A percentile compares a stretch with the other conserved stretches of the same genome.
Conservation (phyloP, 441 rosid species). For the Eruca vesicaria region DNA sequence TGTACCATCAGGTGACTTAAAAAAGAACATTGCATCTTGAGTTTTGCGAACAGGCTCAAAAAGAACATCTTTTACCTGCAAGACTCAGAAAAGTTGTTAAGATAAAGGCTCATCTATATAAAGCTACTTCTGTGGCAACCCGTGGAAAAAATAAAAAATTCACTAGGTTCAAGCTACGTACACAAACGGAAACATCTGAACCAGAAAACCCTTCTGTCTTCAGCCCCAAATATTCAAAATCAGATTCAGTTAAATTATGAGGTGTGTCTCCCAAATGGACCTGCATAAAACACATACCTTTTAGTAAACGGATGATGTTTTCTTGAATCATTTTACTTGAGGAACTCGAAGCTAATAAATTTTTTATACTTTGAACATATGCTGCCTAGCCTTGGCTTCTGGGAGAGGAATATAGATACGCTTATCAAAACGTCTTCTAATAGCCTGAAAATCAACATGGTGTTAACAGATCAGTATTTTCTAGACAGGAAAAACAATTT, state of each 20-base stretch:
- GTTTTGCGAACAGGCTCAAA: slow-evolving; percentile 99
- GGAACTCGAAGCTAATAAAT: slow-evolving; percentile 4
- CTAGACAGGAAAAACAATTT: slow-evolving; percentile 14
- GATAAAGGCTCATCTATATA: not conserved
- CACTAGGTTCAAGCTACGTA: not conserved
- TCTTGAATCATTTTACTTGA: not conserved
- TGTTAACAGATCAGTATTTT: slow-evolving; percentile 3
- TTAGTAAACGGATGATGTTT: not conserved
- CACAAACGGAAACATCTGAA: not conserved
- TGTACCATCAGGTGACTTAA: slow-evolving; percentile 61
- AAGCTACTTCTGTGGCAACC: not conserved
- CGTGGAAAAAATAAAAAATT: not conserved
- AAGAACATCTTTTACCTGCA: not conserved
- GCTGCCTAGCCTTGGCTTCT: slow-evolving; percentile 90
- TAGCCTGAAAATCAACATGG: slow-evolving; percentile 70
- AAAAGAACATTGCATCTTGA: slow-evolving; percentile 96
- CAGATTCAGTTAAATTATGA: slow-evolving; percentile 87
- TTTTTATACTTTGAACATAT: slow-evolving; percentile 85
- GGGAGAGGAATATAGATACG: slow-evolving; percentile 99
- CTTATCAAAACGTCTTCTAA: slow-evolving; percentile 97
- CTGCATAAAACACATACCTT: slow-evolving; percentile 38
- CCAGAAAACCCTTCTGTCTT: slow-evolving; percentile 46
- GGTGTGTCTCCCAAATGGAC: slow-evolving; percentile 99
- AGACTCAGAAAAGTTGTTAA: not conserved
- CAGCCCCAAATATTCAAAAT: slow-evolving; percentile 84